Evolutionary conservation across 441 rosid species (phyloP), one percentile per base, ranked within the genome.

Genomic region (Bocquillonia castaneifolia): DNA sequence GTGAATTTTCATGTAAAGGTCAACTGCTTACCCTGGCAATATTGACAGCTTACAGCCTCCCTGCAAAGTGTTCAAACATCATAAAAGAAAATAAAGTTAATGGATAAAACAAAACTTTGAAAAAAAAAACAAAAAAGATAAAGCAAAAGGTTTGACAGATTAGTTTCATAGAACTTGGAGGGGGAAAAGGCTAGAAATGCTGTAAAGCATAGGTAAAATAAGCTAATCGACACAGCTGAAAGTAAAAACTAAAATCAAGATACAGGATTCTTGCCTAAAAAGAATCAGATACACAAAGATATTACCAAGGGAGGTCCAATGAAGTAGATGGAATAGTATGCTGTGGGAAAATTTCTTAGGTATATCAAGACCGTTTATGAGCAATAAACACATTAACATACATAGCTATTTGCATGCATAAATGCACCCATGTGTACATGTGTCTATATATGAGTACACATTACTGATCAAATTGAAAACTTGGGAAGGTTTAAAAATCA

Each of bases 41-140:
- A 69, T 68, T 83, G 86, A 83, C 99, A 94, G 85, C 85, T 69
- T 48, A 86, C 93, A 64, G 94, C 94, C 72, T 94, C 99, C 83
- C 99, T 94, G 97, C 67, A 68, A 76, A 77, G 44, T 22, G 59
- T 64, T 55, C 45, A 53, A n/a, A 55, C 10, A 25, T 31, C 31
- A 68, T 29, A 65, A 64, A 48, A 64, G 40, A 40, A 63, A 64
- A 50, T 31, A 47, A 56, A 22, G 67, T 74, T 53, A 73, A 53
- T 29, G 42, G 32, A 28, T 69, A 36, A 25, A 58, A 51, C 15
- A 40, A 47, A 44, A 64, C 12, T 12, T 32, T 10, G 6, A 0
- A 63, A 10, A 29, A 32, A 58, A 28, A 10, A 0, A 67, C 10
- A 22, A 39, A 63, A 15, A 66, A 47, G 10, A 20, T 5, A 5